Evolutionary conservation across 441 rosid genomes (phyloP), one percentile per base, ranked within the genome.

Genomic region (Viola pubescens): DNA sequence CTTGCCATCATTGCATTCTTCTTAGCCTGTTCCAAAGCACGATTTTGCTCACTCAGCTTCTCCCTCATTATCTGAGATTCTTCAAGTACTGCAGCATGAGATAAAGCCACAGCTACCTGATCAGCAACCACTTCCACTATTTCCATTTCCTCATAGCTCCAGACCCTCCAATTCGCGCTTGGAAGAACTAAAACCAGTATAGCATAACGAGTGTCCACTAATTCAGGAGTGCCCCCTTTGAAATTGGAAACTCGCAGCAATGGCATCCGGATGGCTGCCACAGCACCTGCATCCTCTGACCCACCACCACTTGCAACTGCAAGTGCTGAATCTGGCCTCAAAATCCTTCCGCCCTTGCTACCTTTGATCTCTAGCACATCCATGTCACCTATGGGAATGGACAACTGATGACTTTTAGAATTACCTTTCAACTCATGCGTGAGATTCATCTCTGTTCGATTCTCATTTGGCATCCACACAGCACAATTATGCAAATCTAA

Each of bases 191-290:
- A 78, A 4, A 89, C 97, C 60, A 94, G 77, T 47, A 94, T 72
- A 1, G 97, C 94, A 63, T 88, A 94, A 68, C 78, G 73, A 13
- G 92, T 76, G 65, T 75, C 82, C 0, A 78, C 68, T 7, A 71
- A 64, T 59, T 92, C 98, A 0, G 96, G 96, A 1, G 98, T 89
- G 34, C 98, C 97, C 12, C 94, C 94, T 70, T 86, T 90, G 58
- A 85, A 90, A 76, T 90, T 85, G 34, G 88, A 86, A 65, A 78
- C 94, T 40, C 66, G 83, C 56, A 94, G 94, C 94, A 94, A 88
- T 41, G 99, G 99, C 99, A 94, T 85, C 69, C 99, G 70, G 50
- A 94, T 94, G 9, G 95, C 97, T 52, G 95, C 99, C 62, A 88
- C 91, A 0, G 89, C 79, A 37, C 97, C 96, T 34, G 76, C 70